Base-by-base conservation (phyloP, 352 stramenopile genomes). In the Thalassiosira livingstoniorum region DNA sequence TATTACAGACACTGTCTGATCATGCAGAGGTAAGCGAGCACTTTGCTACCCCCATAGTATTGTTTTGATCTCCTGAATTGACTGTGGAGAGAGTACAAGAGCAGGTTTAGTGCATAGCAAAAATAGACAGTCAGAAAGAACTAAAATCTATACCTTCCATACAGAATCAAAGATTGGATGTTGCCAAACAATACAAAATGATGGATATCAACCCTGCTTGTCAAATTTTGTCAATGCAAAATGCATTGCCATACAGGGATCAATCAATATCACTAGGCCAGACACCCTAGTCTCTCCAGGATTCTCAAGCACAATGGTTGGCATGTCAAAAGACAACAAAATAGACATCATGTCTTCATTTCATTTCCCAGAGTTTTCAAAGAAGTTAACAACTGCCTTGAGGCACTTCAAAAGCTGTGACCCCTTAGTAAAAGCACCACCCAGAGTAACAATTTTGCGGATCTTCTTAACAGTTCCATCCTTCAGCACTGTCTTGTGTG, bases 361-460 rank as follows among this genome's bases (percentile, higher is more conserved):
- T 11, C 64, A 43, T 4, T 37, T 18, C 4, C 21, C 21, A 29
- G 64, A 73, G 7, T 29, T 47, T 21, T 31, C 25, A 29, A 73
- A 73, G 43, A 45, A 62, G n/a, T 73, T 73, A 29, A 47, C 39
- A 5, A 37, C 2, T 15, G 42, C n/a, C 31, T 31, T 60, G 27
- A 25, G 3, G 21, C 11, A 15, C 25, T 62, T 60, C 0, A 37
- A 13, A 10, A 61, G 5, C 2, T 45, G 1, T 2, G 29, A 23
- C 4, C 47, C 47, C 11, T 29, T 29, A 7, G 5, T 15, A n/a
- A 66, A 66, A 66, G 58, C 10, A 7, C 58, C 58, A n/a, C 58
- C 58, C 4, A 27, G 58, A 25, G 58, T 66, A 23, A 66, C 27
- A 23, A 66, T 66, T 15, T 23, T 25, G 15, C 15, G 4, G 31